Percentiles rank a stretch among this genome's conserved stretches.
Evolutionary conservation across 768 basidiomycete species (phyloP).

Genomic region (Xerocomus potaroensis): DNA sequence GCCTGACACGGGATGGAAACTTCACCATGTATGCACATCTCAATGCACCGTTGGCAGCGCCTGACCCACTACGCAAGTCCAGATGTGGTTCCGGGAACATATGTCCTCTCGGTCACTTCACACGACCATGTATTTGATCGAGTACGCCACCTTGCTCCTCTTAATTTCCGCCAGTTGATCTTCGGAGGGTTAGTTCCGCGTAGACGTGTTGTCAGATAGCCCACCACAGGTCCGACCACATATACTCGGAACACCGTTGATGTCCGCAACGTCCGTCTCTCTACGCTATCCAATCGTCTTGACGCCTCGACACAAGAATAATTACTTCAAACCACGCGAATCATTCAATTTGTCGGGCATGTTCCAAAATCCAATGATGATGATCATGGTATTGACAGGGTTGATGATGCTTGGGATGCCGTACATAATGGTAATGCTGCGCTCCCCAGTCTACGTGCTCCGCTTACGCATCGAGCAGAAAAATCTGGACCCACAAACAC

Average conservation of each 20-base stretch:
- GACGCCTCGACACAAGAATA: conserved; percentile 49
- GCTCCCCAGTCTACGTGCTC: background rate
- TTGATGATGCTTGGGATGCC: conserved; percentile 69
- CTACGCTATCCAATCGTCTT: conserved; percentile 62
- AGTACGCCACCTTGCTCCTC: conserved; percentile 33
- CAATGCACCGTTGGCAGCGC: background rate
- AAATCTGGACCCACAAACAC: conserved; percentile 67
- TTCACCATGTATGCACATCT: conserved; percentile 58
- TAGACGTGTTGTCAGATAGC: conserved; percentile 53
- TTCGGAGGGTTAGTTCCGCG: conserved; percentile 46
- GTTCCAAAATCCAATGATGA: conserved; percentile 82
- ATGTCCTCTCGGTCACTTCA: conserved; percentile 62
- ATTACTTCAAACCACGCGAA: conserved; percentile 64
- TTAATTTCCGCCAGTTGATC: conserved; percentile 3
- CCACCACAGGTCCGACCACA: conserved; percentile 58
- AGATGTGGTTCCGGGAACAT: conserved; percentile 63
- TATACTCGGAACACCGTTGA: conserved; percentile 62
- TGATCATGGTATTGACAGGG: conserved; percentile 67
- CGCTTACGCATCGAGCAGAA: conserved; percentile 42
- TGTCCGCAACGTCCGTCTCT: conserved; percentile 48
- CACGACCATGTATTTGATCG: conserved; percentile 71
- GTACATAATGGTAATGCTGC: conserved; percentile 59
- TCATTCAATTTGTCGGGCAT: conserved; percentile 72
- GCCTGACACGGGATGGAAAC: conserved; percentile 52
- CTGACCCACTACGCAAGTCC: conserved; percentile 41